These are phyloP conservation scores for Castanopsis chinensis DNA, from an alignment of 306 rosid species.

Conservation along the genomic window DNA sequence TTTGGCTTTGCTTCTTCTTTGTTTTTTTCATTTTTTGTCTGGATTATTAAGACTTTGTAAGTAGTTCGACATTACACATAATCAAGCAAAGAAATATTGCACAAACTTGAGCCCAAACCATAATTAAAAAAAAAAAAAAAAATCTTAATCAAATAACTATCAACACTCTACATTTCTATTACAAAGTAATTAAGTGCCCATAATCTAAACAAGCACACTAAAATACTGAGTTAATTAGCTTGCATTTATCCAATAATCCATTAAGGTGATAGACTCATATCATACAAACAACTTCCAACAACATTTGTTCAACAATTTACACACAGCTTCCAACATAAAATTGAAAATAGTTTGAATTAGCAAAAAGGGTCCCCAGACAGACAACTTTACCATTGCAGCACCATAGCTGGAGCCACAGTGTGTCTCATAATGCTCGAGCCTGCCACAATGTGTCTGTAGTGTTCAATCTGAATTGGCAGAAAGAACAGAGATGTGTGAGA, in stretches of 20 bases:
- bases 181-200: not conserved
- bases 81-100: not conserved
- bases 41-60: not conserved
- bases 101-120: not conserved
- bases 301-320: not conserved
- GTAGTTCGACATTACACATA: not conserved
- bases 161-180: not conserved
- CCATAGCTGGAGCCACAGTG: no score
- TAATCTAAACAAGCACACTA: not conserved
- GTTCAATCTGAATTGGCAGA: no score
- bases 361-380: no score
- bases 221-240: not conserved
- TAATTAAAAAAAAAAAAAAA: not conserved
- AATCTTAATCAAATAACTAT: not conserved
- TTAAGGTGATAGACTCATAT: not conserved
- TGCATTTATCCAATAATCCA: not conserved
- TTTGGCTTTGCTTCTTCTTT: no score
- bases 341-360: no score
- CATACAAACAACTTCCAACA: conserved; percentile 7
- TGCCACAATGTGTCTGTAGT: no score
- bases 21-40: not conserved
- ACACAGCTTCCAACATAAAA: no score
- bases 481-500: no score
- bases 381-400: no score
- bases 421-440: no score